Evolutionary conservation across 768 basidiomycete genomes (phyloP).

Genomic region (Russula brevipes): DNA sequence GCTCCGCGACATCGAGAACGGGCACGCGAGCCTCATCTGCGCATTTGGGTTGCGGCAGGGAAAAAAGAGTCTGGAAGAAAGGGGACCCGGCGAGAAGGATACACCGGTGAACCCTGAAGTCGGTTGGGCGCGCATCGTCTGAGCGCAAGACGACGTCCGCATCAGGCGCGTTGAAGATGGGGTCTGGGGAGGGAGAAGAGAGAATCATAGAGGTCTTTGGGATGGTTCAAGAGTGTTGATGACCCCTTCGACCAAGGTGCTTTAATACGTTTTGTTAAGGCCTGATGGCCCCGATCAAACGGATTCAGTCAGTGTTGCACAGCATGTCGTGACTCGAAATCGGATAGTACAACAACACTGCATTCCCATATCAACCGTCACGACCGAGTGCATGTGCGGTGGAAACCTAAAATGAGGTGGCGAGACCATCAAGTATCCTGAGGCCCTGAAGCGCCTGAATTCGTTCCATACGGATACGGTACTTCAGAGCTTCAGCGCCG

Average conservation of each 20-base stretch:
- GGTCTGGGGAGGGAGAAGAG: conserved; percentile 15
- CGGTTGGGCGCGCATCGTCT: conserved; percentile 32
- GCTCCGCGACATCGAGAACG: conserved; percentile 53
- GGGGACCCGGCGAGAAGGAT: conserved; percentile 60
- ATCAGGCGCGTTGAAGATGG: conserved; percentile 40
- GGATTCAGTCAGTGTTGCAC: conserved; percentile 4
- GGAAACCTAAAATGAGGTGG: not conserved
- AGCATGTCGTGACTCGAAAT: conserved; percentile 3
- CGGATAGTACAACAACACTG: conserved; percentile 1
- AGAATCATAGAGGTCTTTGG: conserved; percentile 1
- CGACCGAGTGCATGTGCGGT: not conserved
- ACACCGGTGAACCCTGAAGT: conserved; percentile 58
- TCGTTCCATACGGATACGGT: not conserved
- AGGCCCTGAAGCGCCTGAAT: not conserved
- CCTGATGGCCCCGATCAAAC: conserved; percentile 5
- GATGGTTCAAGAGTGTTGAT: not conserved
- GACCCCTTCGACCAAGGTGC: not conserved
- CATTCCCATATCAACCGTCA: conserved; percentile 12
- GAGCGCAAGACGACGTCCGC: conserved; percentile 54
- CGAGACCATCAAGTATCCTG: not conserved
- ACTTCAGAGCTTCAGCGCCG: conserved; percentile 18
- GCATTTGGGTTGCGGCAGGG: conserved; percentile 49
- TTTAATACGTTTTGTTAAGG: conserved; percentile 10
- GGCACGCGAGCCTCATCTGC: conserved; percentile 33
- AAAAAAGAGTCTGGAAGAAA: conserved; percentile 66